These are phyloP conservation scores for Eragrostis tef DNA, from an alignment of 202 grass and related monocot species.

Conservation along the genomic window DNA sequence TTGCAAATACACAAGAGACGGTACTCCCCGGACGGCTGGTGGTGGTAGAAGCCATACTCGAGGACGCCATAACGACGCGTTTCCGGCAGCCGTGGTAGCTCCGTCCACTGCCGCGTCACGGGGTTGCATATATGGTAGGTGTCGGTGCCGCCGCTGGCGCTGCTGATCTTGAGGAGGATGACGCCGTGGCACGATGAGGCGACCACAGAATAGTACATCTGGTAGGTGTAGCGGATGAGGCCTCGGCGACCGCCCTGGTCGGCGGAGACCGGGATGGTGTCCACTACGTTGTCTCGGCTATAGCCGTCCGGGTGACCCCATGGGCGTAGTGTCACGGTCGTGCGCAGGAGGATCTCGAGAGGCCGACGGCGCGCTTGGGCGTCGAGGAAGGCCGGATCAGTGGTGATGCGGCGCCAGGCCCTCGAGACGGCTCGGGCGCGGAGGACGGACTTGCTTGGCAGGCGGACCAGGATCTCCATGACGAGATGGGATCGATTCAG, in stretches of 20 bases:
- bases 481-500: background rate
- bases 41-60: no score
- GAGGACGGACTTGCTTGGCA: background rate
- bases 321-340: background rate
- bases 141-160: no score
- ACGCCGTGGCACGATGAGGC: conserved; percentile 1
- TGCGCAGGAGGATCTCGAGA: background rate
- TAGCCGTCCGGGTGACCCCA: background rate
- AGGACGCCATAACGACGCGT: no score
- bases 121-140: conserved; percentile 6
- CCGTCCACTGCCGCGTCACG: background rate
- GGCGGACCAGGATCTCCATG: conserved; percentile 10
- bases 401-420: background rate
- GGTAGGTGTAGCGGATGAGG: no score
- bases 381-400: background rate
- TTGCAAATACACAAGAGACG: background rate
- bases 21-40: no score
- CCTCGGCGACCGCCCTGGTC: no score
- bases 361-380: background rate
- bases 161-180: background rate
- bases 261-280: background rate
- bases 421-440: background rate
- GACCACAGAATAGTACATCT: background rate
- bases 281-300: background rate
- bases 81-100: background rate